Evolutionary conservation across 2,329 filamentous ascomycete species (phyloP), one percentile per base, ranked within the genome.

Genomic region (Colletotrichum falcatum): DNA sequence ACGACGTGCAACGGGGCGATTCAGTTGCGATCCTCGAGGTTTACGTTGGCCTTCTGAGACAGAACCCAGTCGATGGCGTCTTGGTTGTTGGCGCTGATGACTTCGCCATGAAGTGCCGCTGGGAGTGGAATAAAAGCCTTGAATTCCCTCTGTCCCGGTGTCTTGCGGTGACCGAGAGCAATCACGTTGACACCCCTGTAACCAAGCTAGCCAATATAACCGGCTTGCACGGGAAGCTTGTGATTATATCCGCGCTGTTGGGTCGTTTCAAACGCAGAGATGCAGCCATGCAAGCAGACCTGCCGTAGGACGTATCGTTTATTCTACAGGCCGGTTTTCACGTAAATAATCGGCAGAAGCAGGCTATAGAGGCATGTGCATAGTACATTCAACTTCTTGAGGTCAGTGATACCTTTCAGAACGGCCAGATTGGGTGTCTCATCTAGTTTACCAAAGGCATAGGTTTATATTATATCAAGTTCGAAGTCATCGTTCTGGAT

Each of bases 281-380:
- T 33, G 3, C 28, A 39, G 42, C 63, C 49, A 39, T 58, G 26
- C 28, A 66, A 66, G 26, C 48, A 53, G 16, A 39, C 51, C 56
- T 63, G 56, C 18, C 63, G 44, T 16, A 61, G 42, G 11, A 56
- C 56, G 26, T 70, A 66, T 51, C 67, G 61, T 26, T 66, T 39
- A 35, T 58, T 44, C 28, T 61, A 9, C 26, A 30, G 20, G 5
- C 49, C 33, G 28, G 49, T 54, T 42, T 23, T 44, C n/a, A 23
- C 7, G 26, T 70, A 70, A 3, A 70, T 20, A 48, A 33, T 16
- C 5, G 48, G 30, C 16, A 28, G 26, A 14, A 70, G 16, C 5
- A 55, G 33, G 8, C 48, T 16, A 49, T 49, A 56, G 14, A 70
- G 33, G 16, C 16, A 23, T 20, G 14, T 66, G n/a, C 55, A 66